Evolutionary conservation across 2,329 filamentous ascomycete genomes (phyloP).

Genomic region (Botryotinia narcissicola): DNA sequence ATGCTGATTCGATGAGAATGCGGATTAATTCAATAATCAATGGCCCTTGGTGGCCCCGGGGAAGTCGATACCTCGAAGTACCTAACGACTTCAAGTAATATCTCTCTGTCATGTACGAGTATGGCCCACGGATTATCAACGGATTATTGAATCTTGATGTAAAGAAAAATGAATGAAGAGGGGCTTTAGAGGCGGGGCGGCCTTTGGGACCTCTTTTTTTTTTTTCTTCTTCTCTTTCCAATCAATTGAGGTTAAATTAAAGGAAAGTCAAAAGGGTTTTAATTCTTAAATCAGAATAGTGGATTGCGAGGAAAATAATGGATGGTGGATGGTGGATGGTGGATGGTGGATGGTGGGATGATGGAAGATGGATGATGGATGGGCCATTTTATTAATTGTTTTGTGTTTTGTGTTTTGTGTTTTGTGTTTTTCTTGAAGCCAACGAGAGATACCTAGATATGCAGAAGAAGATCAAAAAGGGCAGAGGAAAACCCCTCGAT

Average conservation of each 20-base stretch:
- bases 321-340: background rate
- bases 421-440: background rate
- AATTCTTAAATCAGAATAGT: background rate
- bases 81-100: background rate
- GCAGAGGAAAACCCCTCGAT: background rate
- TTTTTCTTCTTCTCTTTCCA: background rate
- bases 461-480: slow-evolving; percentile 7
- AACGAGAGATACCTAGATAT: background rate
- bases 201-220: background rate
- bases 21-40: background rate
- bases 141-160: background rate
- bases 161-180: background rate
- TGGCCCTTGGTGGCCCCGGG: background rate
- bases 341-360: no score
- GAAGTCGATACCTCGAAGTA: background rate
- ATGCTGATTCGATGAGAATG: slow-evolving; percentile 17
- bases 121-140: background rate
- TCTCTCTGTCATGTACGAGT: background rate
- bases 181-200: slow-evolving; percentile 9
- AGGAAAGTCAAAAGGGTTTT: background rate
- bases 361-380: no score
- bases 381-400: background rate
- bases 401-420: background rate
- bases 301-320: background rate
- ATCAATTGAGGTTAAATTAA: slow-evolving; percentile 8